Evolutionary conservation across 306 rosid genomes (phyloP).

Genomic region (Luffa aegyptiaca): DNA sequence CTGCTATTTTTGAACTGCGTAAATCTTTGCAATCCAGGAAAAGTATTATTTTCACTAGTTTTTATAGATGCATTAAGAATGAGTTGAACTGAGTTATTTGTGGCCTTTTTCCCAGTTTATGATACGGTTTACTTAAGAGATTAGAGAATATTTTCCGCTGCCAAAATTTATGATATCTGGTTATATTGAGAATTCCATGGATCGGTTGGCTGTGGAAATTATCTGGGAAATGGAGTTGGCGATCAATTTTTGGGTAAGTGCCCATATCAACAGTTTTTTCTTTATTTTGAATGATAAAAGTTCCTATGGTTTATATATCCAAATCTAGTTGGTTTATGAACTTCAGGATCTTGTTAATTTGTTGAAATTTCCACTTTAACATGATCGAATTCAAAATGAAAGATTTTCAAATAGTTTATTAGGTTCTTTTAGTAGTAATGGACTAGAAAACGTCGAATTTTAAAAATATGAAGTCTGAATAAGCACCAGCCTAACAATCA

Average conservation of each 20-base stretch:
- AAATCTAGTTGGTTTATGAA: no score
- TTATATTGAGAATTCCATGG: not conserved
- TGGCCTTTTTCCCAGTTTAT: not conserved
- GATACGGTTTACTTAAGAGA: not conserved
- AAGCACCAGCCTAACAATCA: no score
- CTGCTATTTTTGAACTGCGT: constrained; percentile 15
- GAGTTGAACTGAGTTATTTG: not conserved
- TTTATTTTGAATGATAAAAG: no score
- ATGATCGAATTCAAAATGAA: no score
- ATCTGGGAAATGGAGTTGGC: not conserved
- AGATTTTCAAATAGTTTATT: no score
- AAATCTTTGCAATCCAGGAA: constrained; percentile 1
- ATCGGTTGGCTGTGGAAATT: not conserved
- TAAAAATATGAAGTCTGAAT: no score
- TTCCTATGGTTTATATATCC: no score
- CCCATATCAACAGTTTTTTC: not conserved
- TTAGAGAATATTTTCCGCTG: not conserved
- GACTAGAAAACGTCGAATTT: no score
- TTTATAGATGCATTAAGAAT: not conserved
- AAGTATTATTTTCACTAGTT: not conserved
- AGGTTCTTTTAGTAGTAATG: no score
- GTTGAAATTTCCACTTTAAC: no score
- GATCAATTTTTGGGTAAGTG: not conserved
- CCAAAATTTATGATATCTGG: not conserved
- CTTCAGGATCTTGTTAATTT: no score